Conservation (phyloP, 129 eudicot genomes). For the Pseudognaphalium luteoalbum region DNA sequence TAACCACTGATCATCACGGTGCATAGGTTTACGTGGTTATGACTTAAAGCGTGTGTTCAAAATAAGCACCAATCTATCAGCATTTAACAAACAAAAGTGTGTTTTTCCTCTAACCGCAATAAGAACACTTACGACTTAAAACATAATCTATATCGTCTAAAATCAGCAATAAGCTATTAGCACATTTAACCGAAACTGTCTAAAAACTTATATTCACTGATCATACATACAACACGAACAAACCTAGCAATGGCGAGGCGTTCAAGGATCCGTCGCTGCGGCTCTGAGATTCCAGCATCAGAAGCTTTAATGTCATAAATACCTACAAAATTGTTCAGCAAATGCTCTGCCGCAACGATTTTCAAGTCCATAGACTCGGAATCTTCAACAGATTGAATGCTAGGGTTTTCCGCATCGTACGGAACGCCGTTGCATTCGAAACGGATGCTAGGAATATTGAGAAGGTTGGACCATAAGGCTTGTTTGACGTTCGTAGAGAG, state of each 20-base stretch:
- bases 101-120: background rate
- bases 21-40: background rate
- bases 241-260: slow-evolving; percentile 85
- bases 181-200: background rate
- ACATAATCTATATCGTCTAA: too few relatives aligned
- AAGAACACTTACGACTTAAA: background rate
- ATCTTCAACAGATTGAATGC: slow-evolving; percentile 40
- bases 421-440: slow-evolving; percentile 39
- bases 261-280: slow-evolving; percentile 58
- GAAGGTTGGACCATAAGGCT: slow-evolving; percentile 67
- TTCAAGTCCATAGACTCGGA: slow-evolving; percentile 54
- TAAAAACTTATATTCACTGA: background rate
- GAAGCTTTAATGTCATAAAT: slow-evolving; percentile 64
- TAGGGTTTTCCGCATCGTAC: slow-evolving; percentile 31
- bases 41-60: background rate
- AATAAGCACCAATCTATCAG: background rate
- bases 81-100: background rate
- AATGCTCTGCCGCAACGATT: slow-evolving; percentile 56
- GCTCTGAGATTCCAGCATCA: slow-evolving; percentile 35
- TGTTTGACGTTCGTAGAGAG: slow-evolving; percentile 57
- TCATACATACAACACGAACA: slow-evolving; percentile 7
- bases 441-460: slow-evolving; percentile 49
- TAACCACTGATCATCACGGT: background rate
- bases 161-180: background rate
- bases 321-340: slow-evolving; percentile 65